Evolutionary conservation across 176 grass and related monocot species (phyloP), one percentile per base, ranked within the genome.

Genomic region (Triticum turgidum): DNA sequence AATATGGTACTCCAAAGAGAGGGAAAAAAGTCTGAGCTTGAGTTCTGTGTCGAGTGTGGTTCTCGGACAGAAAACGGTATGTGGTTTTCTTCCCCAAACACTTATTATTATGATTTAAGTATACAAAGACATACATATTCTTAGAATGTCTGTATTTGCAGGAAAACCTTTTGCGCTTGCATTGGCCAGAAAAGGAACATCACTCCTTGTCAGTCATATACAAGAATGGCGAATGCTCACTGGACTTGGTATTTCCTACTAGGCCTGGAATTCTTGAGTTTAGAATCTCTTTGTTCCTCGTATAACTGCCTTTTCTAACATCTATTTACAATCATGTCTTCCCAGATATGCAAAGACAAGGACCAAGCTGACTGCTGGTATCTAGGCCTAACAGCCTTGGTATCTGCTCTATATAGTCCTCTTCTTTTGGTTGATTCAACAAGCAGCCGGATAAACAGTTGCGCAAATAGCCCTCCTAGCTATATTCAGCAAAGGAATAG

Each of bases 21-120:
- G 90, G 76, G 97, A 91, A 83, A 99, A 96, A 76, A 61, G 61
- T 82, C 84, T 99, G 76, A 89, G 83, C 80, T 85, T 99, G 80
- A 96, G 76, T 85, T 83, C 76, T 33, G 92, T 96, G 33, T 92
- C 92, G 45, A 99, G 69, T 80, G 62, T 99, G 82, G 70, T 96
- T 83, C 80, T 85, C 42, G 97, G 97, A 80, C 97, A 99, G 73
- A 92, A 96, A 74, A 99, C 92, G n/a, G 94, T 99, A 93, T 90
- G 88, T 45, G 29, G 58, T 82, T 82, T 84, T 84, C 24, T 22
- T 73, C 22, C 54, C 24, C 20, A 10, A 71, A 64, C 59, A 61
- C 25, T 68, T 87, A 61, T 20, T 68, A 69, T 42, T 77, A 70
- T 62, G 15, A 74, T 8, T 76, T 22, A 18, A 20, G n/a, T 15